Conservation (phyloP, 768 basidiomycete species). For the Termitomyces eurrhizus region DNA sequence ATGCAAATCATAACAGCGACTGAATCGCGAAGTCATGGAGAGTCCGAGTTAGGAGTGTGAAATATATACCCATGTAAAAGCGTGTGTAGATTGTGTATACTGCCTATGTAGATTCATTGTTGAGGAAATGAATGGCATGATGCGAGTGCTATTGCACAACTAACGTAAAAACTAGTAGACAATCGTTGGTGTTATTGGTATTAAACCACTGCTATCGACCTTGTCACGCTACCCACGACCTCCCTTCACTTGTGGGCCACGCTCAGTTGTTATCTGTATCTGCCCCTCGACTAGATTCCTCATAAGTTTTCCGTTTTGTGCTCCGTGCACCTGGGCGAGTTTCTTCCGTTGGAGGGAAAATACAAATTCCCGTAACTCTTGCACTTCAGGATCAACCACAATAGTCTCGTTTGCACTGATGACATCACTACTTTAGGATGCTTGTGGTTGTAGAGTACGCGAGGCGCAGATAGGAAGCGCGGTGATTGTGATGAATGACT, state of each 20-base stretch:
- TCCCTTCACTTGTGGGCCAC: not conserved
- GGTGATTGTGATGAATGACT: not conserved
- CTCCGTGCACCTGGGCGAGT: not conserved
- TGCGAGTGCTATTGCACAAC: no score
- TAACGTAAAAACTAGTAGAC: not conserved
- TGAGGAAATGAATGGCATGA: not conserved
- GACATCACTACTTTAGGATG: not conserved
- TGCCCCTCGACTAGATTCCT: not conserved
- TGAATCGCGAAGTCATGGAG: not conserved
- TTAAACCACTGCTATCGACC: not conserved
- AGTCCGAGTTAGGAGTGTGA: not conserved
- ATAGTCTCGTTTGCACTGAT: not conserved
- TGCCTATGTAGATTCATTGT: not conserved
- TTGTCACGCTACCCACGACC: no score
- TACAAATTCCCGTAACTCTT: not conserved
- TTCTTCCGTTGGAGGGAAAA: not conserved
- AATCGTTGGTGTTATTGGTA: not conserved
- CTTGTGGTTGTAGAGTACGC: not conserved
- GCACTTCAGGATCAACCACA: not conserved
- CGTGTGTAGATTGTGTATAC: not conserved
- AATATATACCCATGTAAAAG: not conserved
- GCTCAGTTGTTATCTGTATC: not conserved
- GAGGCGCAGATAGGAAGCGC: not conserved
- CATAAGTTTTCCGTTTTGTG: not conserved
- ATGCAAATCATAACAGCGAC: conserved; percentile 6